Conservation (phyloP, 495 filamentous ascomycete species). For the Astrothelium subdiscretum region DNA sequence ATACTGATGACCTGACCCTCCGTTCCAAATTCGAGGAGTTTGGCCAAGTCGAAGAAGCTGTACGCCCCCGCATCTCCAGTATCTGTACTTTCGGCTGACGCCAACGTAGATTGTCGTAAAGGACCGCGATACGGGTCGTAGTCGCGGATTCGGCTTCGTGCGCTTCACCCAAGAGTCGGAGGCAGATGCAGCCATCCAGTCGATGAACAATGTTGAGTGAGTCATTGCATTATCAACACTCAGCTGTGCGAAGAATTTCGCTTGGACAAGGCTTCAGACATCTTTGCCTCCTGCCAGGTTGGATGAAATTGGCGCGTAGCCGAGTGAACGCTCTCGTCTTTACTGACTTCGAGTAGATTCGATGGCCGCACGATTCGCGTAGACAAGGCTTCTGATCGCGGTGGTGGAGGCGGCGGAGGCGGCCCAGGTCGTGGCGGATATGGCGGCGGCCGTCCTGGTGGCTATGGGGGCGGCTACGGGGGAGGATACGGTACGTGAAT, state of each 20-base stretch:
- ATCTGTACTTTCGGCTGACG: constrained; percentile 4
- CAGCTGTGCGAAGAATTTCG: background rate
- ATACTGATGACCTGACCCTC: constrained; percentile 78
- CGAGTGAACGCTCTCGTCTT: background rate
- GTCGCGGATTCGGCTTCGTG: constrained; percentile 95
- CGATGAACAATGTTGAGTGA: constrained; percentile 94
- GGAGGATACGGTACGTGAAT: constrained; percentile 16
- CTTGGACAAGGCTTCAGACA: background rate
- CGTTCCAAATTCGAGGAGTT: constrained; percentile 82
- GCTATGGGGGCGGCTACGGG: constrained; percentile 19
- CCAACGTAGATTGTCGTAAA: constrained; percentile 77
- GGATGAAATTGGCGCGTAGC: background rate
- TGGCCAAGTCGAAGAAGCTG: constrained; percentile 82
- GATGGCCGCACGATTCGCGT: constrained; percentile 94
- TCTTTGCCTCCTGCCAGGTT: background rate
- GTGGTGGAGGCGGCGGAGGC: constrained; percentile 43
- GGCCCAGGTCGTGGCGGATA: constrained; percentile 27
- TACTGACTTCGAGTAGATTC: constrained; percentile 46
- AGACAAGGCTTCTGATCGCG: constrained; percentile 83
- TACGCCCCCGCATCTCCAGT: constrained; percentile 33
- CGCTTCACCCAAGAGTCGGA: constrained; percentile 72
- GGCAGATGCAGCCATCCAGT: constrained; percentile 65
- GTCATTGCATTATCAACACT: constrained; percentile 18
- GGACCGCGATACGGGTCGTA: constrained; percentile 90
- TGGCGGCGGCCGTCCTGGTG: constrained; percentile 16